Percentiles rank a stretch among this genome's conserved stretches.
Evolutionary conservation across 1,284 basidiomycete species (phyloP).

Genomic region (Rhizoctonia solani): DNA sequence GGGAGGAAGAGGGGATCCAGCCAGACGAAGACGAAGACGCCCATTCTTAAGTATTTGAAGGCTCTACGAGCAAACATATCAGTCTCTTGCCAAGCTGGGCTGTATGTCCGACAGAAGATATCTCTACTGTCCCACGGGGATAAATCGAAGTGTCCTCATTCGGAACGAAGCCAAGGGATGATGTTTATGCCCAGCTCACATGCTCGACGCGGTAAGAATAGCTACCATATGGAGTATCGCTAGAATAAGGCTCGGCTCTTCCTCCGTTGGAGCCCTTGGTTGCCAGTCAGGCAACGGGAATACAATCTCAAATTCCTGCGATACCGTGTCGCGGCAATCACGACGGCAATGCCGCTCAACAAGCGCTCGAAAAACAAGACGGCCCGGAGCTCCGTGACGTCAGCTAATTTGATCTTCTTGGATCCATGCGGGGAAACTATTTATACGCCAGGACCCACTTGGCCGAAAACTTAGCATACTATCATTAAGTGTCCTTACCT

Average conservation of each 20-base stretch:
- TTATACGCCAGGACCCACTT: no score
- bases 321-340: no score
- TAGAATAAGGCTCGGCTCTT: not conserved
- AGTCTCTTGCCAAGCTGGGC: slow-evolving; percentile 18
- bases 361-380: not conserved
- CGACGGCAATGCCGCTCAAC: not conserved
- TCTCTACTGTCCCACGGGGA: slow-evolving; percentile 25
- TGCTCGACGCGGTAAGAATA: not conserved
- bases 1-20: slow-evolving; percentile 13
- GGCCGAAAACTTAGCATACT: no score
- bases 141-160: slow-evolving; percentile 20
- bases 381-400: not conserved
- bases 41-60: slow-evolving; percentile 33
- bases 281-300: not conserved
- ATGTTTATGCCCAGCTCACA: not conserved
- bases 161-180: slow-evolving; percentile 24
- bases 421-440: no score
- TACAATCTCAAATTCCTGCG: no score
- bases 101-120: slow-evolving; percentile 26
- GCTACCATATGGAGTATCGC: not conserved
- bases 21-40: slow-evolving; percentile 30
- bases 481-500: no score
- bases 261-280: not conserved
- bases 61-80: not conserved
- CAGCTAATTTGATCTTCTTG: no score